These are phyloP conservation scores for Penicillium frequentans DNA, from an alignment of 2,329 filamentous ascomycete genomes.

Conservation along the genomic window DNA sequence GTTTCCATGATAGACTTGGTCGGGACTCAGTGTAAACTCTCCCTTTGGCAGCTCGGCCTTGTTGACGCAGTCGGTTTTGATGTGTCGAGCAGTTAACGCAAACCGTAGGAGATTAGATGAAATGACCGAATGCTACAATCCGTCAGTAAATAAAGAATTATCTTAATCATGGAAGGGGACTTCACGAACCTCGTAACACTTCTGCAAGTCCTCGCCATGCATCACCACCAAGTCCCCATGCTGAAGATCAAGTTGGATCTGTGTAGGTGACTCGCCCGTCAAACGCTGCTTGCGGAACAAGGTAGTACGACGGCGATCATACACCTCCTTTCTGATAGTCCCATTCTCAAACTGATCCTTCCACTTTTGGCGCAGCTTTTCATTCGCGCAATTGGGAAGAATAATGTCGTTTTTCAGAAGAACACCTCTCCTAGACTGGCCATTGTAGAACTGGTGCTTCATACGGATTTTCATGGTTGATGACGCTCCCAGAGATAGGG, in stretches of 20 bases:
- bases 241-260: slow-evolving; percentile 49
- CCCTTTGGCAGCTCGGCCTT: slow-evolving; percentile 28
- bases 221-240: slow-evolving; percentile 61
- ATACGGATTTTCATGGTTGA: slow-evolving; percentile 57
- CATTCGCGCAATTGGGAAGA: slow-evolving; percentile 30
- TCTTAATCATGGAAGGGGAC: not conserved
- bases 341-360: slow-evolving; percentile 19
- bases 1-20: slow-evolving; percentile 33
- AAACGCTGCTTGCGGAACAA: slow-evolving; percentile 23
- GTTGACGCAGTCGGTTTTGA: slow-evolving; percentile 26
- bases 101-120: slow-evolving; percentile 35
- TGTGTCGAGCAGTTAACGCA: slow-evolving; percentile 37
- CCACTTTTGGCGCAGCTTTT: slow-evolving; percentile 23
- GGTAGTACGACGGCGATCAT: slow-evolving; percentile 24
- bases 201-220: slow-evolving; percentile 56
- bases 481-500: slow-evolving; percentile 53
- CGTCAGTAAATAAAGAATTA: slow-evolving; percentile 1
- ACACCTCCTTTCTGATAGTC: slow-evolving; percentile 19
- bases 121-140: slow-evolving; percentile 30
- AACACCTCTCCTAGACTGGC: slow-evolving; percentile 13
- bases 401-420: slow-evolving; percentile 31
- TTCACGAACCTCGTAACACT: slow-evolving; percentile 51
- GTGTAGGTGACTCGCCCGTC: slow-evolving; percentile 24
- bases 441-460: slow-evolving; percentile 51
- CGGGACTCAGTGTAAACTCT: slow-evolving; percentile 21